These are phyloP conservation scores for Komagataella pastoris DNA, from an alignment of 805 yeast genomes.

Conservation along the genomic window DNA sequence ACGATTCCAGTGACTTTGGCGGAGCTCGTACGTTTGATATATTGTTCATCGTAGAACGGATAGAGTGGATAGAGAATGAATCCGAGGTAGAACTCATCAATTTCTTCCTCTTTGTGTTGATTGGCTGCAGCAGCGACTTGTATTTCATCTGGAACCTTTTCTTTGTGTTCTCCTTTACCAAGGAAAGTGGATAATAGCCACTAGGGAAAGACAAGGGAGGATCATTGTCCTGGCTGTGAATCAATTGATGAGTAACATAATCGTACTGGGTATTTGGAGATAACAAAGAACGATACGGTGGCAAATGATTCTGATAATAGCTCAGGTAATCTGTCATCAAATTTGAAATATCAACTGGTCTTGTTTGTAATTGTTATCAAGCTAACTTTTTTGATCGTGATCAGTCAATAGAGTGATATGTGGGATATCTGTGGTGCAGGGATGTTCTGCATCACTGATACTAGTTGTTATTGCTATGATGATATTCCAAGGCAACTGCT, in stretches of 20 bases:
- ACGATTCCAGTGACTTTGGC: slow-evolving; percentile 9
- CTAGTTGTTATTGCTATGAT: too few relatives aligned
- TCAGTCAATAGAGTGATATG: background rate
- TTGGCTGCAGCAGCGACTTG: slow-evolving; percentile 26
- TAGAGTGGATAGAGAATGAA: slow-evolving; percentile 23
- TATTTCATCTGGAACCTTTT: slow-evolving; percentile 30
- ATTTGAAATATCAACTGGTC: background rate
- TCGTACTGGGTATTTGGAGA: slow-evolving; percentile 36
- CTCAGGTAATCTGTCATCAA: background rate
- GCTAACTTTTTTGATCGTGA: background rate
- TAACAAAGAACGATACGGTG: slow-evolving; percentile 39
- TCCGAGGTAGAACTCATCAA: slow-evolving; percentile 28
- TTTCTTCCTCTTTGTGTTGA: slow-evolving; percentile 13
- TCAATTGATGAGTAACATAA: slow-evolving; percentile 29
- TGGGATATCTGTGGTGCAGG: background rate
- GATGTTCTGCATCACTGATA: background rate
- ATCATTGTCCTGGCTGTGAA: slow-evolving; percentile 11
- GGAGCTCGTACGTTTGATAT: background rate
- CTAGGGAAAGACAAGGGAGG: slow-evolving; percentile 15
- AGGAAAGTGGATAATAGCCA: slow-evolving; percentile 18
- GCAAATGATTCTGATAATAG: slow-evolving; percentile 18
- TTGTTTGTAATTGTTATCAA: background rate
- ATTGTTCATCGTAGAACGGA: slow-evolving; percentile 13
- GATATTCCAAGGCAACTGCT: too few relatives aligned
- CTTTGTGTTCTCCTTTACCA: slow-evolving; percentile 3